Conservation (phyloP, 805 yeast genomes). For the Yarrowia porcina region DNA sequence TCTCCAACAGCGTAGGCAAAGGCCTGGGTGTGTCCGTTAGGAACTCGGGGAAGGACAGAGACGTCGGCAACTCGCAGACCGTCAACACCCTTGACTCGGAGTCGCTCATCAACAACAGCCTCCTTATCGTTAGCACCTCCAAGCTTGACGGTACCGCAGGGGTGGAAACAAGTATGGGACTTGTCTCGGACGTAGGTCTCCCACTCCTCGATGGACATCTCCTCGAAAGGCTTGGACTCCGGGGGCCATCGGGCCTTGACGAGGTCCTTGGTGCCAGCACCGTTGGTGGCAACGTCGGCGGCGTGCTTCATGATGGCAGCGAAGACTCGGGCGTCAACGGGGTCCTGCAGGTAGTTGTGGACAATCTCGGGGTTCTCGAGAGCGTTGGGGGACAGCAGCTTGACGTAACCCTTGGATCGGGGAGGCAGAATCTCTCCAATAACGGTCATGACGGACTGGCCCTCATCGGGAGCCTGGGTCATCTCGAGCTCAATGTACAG, state of each 20-base stretch:
- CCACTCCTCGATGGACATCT: conserved; percentile 33
- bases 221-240: conserved; percentile 37
- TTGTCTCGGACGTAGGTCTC: conserved; percentile 37
- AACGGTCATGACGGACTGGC: conserved; percentile 34
- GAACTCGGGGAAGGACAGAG: conserved; percentile 39
- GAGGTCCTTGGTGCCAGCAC: conserved; percentile 38
- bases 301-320: conserved; percentile 38
- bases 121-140: conserved; percentile 30
- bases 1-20: conserved; percentile 37
- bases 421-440: conserved; percentile 37
- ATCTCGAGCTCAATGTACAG: conserved; percentile 20
- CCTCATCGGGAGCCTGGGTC: conserved; percentile 31
- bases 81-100: conserved; percentile 37
- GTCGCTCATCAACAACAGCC: conserved; percentile 37
- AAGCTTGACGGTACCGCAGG: conserved; percentile 37
- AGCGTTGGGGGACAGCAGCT: conserved; percentile 34
- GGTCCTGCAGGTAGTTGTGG: conserved; percentile 37
- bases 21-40: conserved; percentile 36
- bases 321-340: conserved; percentile 38
- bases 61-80: conserved; percentile 39
- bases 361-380: conserved; percentile 35
- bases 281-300: conserved; percentile 36
- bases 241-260: conserved; percentile 38
- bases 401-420: conserved; percentile 35
- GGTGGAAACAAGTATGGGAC: conserved; percentile 40